Evolutionary conservation across 1,139 yeast genomes (phyloP), one percentile per base, ranked within the genome.

Genomic region (Lodderomyces metapsilosis): DNA sequence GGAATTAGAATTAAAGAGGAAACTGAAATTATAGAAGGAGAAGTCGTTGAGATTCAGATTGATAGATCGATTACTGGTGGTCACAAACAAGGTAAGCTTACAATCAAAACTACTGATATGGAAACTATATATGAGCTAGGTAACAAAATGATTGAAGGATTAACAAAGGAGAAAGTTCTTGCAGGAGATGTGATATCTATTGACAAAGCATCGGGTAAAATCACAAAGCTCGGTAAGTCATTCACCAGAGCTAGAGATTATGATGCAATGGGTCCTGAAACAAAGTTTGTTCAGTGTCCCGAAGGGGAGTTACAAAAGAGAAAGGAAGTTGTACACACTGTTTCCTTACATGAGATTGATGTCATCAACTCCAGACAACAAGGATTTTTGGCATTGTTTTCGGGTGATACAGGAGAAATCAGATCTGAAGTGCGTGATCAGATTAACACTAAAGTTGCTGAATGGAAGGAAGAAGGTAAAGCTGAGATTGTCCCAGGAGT

Each of bases 401-500:
- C 94, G 40, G 98, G 98, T 52, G 98, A 92, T 62, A 92, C 98
- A 20, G 98, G 98, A 52, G 98, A 92, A 69, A 92, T 92, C 54
- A 78, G 96, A 53, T 78, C 94, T 10, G 98, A 94, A 65, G 95
- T 94, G 28, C 82, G 99, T 59, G 97, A 91, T 61, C 98, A 94
- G 68, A 92, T 94, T 62, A 92, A 94, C 67, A 80, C 91, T 40
- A 92, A 92, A 67, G 97, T 94, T 42, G 95, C 95, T 23, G 98
- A 94, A 67, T 94, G 98, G 98, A 88, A 87, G 59, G 99, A 94
- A 71, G 98, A 94, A 73, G 98, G 98, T 45, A 94, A 92, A 64
- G 98, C 98, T 10, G 97, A 91, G 56, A 91, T 94, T 51, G 86
- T 89, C 39, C 98, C 98, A n/a, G 99, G 99, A 52, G 98, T 94